phyloP scores from a whole-genome alignment of 495 filamentous ascomycete genomes.

The Hypoxylon crocopeplum region DNA sequence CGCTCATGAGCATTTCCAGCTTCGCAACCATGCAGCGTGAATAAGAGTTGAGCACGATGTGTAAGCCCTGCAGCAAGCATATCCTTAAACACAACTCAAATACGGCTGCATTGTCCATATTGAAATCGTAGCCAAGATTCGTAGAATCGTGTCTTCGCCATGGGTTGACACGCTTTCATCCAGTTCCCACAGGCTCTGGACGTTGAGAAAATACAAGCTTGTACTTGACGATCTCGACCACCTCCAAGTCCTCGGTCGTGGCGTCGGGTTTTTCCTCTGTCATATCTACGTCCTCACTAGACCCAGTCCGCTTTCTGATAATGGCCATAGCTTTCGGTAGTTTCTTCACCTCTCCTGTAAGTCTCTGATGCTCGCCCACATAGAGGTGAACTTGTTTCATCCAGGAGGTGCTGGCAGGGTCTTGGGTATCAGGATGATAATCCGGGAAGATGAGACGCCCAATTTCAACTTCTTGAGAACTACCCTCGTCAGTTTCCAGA shows the following conservation, averaged over 20 bases:
- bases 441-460: conserved; percentile 83
- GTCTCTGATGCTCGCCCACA: conserved; percentile 85
- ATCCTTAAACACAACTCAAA: too few species aligned
- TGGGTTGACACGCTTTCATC: conserved; percentile 7
- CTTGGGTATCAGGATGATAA: conserved; percentile 59
- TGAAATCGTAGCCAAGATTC: too few species aligned
- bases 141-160: neutral
- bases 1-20: neutral
- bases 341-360: conserved; percentile 91
- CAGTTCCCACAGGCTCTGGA: conserved; percentile 79
- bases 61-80: too few species aligned
- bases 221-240: conserved; percentile 86
- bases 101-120: too few species aligned
- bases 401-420: conserved; percentile 65
- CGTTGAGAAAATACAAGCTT: conserved; percentile 87
- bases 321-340: conserved; percentile 78
- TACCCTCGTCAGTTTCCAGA: conserved; percentile 23
- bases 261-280: conserved; percentile 17
- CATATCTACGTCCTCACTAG: conserved; percentile 35
- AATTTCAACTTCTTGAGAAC: conserved; percentile 58
- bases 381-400: conserved; percentile 90
- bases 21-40: neutral
- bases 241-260: conserved; percentile 52
- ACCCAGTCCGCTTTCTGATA: conserved; percentile 59
- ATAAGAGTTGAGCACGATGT: too few species aligned